Percentiles rank a stretch among this genome's conserved stretches.
Evolutionary conservation across 1,139 yeast species (phyloP).

Genomic region (Candida pseudoviswanathii): DNA sequence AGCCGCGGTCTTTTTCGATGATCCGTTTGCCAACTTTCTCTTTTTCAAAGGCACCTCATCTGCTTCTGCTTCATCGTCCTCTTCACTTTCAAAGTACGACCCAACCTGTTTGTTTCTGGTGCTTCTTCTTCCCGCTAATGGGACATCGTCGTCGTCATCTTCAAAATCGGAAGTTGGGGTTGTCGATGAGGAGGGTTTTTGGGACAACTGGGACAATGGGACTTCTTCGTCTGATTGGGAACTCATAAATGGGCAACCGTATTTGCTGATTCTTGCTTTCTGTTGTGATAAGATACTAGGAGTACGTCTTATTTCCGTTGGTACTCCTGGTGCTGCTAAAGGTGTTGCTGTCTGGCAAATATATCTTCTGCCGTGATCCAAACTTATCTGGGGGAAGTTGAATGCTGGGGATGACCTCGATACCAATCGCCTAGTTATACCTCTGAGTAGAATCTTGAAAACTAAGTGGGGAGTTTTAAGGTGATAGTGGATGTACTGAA

Average conservation of each 20-base stretch:
- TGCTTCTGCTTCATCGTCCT: too few species aligned
- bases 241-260: conserved; percentile 10
- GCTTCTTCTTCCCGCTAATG: conserved; percentile 12
- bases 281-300: not conserved
- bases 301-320: too few species aligned
- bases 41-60: conserved; percentile 7
- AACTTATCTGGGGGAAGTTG: not conserved
- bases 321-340: not conserved
- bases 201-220: conserved; percentile 13
- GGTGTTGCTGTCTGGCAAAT: not conserved
- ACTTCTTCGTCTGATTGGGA: conserved; percentile 16
- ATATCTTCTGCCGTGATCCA: not conserved
- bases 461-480: too few species aligned
- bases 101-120: conserved; percentile 3
- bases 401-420: not conserved
- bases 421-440: not conserved
- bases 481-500: not conserved
- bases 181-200: conserved; percentile 8
- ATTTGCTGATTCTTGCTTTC: not conserved
- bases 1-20: conserved; percentile 7
- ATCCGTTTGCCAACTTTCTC: conserved; percentile 8
- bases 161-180: conserved; percentile 13
- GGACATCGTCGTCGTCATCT: conserved; percentile 16
- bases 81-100: conserved; percentile 5
- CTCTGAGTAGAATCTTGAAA: too few species aligned